Conservation (phyloP, 306 rosid genomes). For the Malus sylvestris region DNA sequence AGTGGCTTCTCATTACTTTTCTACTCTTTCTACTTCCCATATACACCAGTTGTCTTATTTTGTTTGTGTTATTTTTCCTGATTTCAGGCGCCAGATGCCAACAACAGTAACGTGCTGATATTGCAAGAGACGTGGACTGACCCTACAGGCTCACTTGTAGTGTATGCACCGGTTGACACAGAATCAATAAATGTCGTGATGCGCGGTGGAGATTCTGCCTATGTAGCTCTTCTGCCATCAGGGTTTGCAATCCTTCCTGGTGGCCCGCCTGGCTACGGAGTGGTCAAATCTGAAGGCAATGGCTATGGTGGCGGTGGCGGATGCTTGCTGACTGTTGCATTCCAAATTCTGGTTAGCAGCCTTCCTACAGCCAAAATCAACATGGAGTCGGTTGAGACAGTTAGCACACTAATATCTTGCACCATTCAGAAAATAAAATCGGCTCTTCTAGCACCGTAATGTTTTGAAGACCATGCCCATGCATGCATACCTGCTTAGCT, state of each 20-base stretch:
- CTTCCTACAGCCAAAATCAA: slow-evolving; percentile 47
- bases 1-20: slow-evolving; percentile 12
- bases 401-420: slow-evolving; percentile 46
- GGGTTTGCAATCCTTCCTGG: slow-evolving; percentile 71
- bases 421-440: slow-evolving; percentile 65
- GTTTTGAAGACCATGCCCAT: neutral
- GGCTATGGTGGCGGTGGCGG: slow-evolving; percentile 18
- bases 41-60: neutral
- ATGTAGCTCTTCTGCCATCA: slow-evolving; percentile 55
- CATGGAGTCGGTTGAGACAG: slow-evolving; percentile 53
- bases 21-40: neutral
- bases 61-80: neutral
- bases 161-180: slow-evolving; percentile 61
- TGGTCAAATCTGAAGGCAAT: slow-evolving; percentile 12
- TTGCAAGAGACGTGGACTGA: slow-evolving; percentile 81
- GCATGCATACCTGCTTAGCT: neutral
- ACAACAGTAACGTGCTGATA: slow-evolving; percentile 42
- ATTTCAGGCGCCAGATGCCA: slow-evolving; percentile 37
- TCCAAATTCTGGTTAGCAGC: slow-evolving; percentile 51
- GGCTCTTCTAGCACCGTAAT: slow-evolving; percentile 38
- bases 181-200: slow-evolving; percentile 43
- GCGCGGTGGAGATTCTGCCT: slow-evolving; percentile 63
- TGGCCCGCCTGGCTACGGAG: slow-evolving; percentile 7
- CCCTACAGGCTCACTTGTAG: slow-evolving; percentile 52
- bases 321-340: slow-evolving; percentile 58